phyloP scores from a whole-genome alignment of 148 eudicot genomes.

The Cornus controversa region DNA sequence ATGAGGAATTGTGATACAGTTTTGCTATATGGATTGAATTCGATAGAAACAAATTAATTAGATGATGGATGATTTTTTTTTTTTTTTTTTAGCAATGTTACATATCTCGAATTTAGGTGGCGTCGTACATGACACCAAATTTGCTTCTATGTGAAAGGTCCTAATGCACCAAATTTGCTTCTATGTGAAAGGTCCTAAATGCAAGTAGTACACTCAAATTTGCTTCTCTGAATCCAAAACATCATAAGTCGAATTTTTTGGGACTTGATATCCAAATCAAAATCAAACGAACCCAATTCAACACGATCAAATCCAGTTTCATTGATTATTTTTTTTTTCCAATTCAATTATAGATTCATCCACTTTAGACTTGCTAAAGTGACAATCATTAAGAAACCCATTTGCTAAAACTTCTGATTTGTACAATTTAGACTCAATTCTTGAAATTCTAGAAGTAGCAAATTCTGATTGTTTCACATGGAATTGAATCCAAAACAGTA shows the following conservation, averaged over 20 bases:
- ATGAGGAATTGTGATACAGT: too few relatives aligned
- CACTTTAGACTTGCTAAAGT: slow-evolving; percentile 12
- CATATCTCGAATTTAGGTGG: too few relatives aligned
- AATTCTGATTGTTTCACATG: not conserved
- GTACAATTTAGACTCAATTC: not conserved
- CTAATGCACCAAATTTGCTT: too few relatives aligned
- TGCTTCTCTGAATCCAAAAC: not conserved
- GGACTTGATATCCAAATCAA: too few relatives aligned
- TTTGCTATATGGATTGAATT: too few relatives aligned
- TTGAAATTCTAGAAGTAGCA: not conserved
- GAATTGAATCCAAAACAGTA: not conserved
- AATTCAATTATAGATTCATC: not conserved
- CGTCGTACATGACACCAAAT: too few relatives aligned
- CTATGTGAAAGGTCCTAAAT: not conserved
- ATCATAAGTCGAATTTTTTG: too few relatives aligned
- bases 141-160: too few relatives aligned
- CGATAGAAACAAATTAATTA: too few relatives aligned
- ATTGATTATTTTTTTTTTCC: not conserved
- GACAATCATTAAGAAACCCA: slow-evolving; percentile 26
- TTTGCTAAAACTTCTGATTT: slow-evolving; percentile 18
- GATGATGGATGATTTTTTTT: too few relatives aligned
- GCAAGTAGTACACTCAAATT: not conserved
- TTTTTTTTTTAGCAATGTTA: too few relatives aligned
- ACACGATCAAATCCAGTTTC: slow-evolving; percentile 11
- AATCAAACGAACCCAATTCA: too few relatives aligned